These are phyloP conservation scores for Gaillardinia entomophila DNA, from an alignment of 805 yeast genomes.

Conservation along the genomic window DNA sequence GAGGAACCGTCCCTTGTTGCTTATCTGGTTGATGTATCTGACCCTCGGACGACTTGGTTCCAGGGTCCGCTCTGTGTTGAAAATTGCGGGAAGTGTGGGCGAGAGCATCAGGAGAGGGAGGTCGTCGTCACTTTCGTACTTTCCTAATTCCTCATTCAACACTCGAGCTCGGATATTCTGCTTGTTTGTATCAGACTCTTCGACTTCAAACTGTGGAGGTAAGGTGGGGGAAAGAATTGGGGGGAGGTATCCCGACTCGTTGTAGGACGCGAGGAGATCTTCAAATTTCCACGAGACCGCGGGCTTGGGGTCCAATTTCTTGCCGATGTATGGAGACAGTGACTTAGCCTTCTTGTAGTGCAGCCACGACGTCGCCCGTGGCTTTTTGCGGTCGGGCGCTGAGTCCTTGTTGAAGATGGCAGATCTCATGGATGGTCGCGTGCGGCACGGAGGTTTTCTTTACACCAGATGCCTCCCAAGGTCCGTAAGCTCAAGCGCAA, in stretches of 20 bases:
- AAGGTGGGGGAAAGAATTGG: conserved; percentile 35
- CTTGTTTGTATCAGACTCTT: no score
- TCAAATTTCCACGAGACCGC: conserved; percentile 31
- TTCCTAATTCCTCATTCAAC: no score
- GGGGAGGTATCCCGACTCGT: conserved; percentile 28
- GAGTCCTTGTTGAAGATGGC: conserved; percentile 21
- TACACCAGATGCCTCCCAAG: no score
- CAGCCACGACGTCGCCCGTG: conserved; percentile 2
- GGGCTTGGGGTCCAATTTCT: neutral
- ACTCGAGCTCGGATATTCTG: no score
- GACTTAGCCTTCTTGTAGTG: conserved; percentile 8
- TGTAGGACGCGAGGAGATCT: conserved; percentile 29
- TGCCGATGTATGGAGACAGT: conserved; percentile 12
- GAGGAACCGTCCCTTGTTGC: conserved; percentile 18
- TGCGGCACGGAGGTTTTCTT: no score
- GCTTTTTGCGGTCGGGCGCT: conserved; percentile 2
- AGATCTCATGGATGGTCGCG: conserved; percentile 32
- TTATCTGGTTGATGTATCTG: conserved; percentile 25
- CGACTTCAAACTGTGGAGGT: conserved; percentile 14
- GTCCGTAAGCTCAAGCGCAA: no score
- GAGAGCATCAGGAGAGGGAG: conserved; percentile 25
- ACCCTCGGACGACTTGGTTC: no score
- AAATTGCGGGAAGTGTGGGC: conserved; percentile 28
- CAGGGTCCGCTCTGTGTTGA: conserved; percentile 7
- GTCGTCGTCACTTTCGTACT: conserved; percentile 16